Percentiles rank a stretch among this genome's conserved stretches.
Evolutionary conservation across 2,329 filamentous ascomycete genomes (phyloP).

Genomic region (Aspergillus fijiensis): DNA sequence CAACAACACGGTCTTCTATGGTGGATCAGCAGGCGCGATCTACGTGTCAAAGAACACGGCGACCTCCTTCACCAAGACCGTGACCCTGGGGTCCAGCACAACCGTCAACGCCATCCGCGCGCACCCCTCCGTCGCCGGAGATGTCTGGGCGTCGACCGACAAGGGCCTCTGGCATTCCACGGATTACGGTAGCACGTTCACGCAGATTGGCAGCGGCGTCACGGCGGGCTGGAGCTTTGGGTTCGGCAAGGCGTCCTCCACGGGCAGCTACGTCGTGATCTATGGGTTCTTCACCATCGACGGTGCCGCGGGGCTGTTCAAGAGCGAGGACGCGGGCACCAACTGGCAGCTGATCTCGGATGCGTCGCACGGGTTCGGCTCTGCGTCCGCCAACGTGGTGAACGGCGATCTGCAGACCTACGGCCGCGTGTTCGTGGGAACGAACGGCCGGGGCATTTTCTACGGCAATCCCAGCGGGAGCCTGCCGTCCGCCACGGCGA

Average conservation of each 20-base stretch:
- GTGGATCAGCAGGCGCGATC: constrained; percentile 47
- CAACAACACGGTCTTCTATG: constrained; percentile 56
- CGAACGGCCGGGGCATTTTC: constrained; percentile 36
- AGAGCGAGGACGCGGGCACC: constrained; percentile 27
- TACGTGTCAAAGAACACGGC: constrained; percentile 55
- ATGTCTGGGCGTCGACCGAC: constrained; percentile 42
- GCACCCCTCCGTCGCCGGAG: constrained; percentile 22
- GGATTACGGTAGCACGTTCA: constrained; percentile 53
- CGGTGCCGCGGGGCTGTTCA: constrained; percentile 23
- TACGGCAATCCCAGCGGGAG: constrained; percentile 27
- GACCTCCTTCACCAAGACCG: constrained; percentile 46
- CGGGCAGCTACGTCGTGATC: constrained; percentile 22
- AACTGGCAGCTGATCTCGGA: constrained; percentile 32
- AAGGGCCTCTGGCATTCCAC: constrained; percentile 56
- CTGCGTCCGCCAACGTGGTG: constrained; percentile 26
- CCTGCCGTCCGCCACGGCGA: constrained; percentile 24
- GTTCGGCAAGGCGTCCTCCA: constrained; percentile 22
- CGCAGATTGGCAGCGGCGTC: constrained; percentile 28
- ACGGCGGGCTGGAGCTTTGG: constrained; percentile 24
- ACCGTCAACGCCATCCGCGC: constrained; percentile 21
- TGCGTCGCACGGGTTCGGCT: constrained; percentile 26
- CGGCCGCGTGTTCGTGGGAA: constrained; percentile 35
- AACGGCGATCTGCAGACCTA: constrained; percentile 28
- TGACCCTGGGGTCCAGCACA: constrained; percentile 36
- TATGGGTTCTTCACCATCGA: constrained; percentile 30